Base-by-base conservation (phyloP, 2,329 filamentous ascomycete genomes). In the Fusarium praegraminearum region DNA sequence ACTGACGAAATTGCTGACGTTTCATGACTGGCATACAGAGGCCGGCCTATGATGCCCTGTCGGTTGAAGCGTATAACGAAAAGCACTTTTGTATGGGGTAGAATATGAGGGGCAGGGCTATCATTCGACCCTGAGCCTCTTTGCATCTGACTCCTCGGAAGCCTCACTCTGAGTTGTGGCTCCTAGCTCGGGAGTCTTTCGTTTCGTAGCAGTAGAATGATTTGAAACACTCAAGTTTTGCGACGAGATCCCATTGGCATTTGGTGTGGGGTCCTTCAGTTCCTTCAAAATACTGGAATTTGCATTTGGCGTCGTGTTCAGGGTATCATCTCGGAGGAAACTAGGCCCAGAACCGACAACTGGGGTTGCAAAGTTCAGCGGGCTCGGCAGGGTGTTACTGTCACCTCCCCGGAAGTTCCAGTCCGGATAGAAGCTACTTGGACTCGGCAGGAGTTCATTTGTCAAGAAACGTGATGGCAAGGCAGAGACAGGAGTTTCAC, bases 321-420 rank as follows among this genome's bases (percentile, higher is more conserved):
- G 57, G 51, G 77, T 77, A 28, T 90, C 88, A 22, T 90, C 88
- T 61, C 87, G 81, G 56, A 90, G 73, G 70, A 91, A 91, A 61
- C 87, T 90, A 4, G 89, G 89, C 4, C 89, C 89, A 2, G 84
- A 86, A 3, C 84, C 86, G 3, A 86, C 85, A 3, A 90, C 83
- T 0, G 96, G 96, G 2, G 96, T 98, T 35, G 93, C 92, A 79
- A 98, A 98, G 65, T 94, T 97, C 69, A 98, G 82, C 12, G 96
- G 96, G 77, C 94, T 98, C 0, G 94, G 94, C 50, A 98, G 84
- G 71, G 97, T 96, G 75, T 96, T 97, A 77, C 87, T 92, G 71
- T 96, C 92, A 59, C 84, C 79, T 78, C 89, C 78, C 78, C 89
- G 77, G 78, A 93, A 94, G 71, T 91, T 90, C 94, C 94, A 98